Evolutionary conservation across 495 filamentous ascomycete genomes (phyloP).

Genomic region (Glarea lozoyensis): DNA sequence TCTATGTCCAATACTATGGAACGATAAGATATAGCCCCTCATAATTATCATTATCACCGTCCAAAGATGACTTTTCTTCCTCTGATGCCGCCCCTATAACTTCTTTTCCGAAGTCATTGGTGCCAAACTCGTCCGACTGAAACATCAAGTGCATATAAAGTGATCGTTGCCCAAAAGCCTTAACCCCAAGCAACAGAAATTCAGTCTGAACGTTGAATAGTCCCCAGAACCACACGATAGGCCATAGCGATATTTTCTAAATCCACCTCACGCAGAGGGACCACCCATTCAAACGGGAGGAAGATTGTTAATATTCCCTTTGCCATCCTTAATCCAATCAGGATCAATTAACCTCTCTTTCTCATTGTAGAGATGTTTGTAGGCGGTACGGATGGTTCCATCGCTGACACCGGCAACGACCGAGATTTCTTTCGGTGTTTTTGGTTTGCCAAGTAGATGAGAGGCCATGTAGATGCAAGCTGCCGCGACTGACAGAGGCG

Average conservation of each 20-base stretch:
- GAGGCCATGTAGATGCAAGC: slow-evolving; percentile 95
- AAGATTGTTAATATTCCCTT: slow-evolving; percentile 59
- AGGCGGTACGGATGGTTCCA: slow-evolving; percentile 90
- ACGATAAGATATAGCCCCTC: too few species aligned
- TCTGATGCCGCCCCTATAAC: too few species aligned
- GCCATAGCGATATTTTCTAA: not conserved
- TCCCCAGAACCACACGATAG: too few species aligned
- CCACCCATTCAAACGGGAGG: slow-evolving; percentile 35
- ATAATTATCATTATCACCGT: too few species aligned
- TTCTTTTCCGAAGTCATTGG: too few species aligned
- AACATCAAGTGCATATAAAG: too few species aligned
- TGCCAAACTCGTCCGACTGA: too few species aligned
- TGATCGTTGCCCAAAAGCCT: too few species aligned
- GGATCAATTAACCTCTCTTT: slow-evolving; percentile 65
- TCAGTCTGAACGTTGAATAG: too few species aligned
- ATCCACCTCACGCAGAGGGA: slow-evolving; percentile 1
- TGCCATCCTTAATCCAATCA: slow-evolving; percentile 62
- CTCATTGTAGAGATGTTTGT: slow-evolving; percentile 72
- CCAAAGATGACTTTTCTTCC: too few species aligned
- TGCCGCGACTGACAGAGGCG: slow-evolving; percentile 86
- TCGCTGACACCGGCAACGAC: slow-evolving; percentile 79
- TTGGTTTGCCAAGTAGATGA: slow-evolving; percentile 68
- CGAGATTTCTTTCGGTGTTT: slow-evolving; percentile 77
- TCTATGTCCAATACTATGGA: too few species aligned
- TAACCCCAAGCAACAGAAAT: too few species aligned